Conservation (phyloP, 257 asterid genomes). For the Petunia secreta region DNA sequence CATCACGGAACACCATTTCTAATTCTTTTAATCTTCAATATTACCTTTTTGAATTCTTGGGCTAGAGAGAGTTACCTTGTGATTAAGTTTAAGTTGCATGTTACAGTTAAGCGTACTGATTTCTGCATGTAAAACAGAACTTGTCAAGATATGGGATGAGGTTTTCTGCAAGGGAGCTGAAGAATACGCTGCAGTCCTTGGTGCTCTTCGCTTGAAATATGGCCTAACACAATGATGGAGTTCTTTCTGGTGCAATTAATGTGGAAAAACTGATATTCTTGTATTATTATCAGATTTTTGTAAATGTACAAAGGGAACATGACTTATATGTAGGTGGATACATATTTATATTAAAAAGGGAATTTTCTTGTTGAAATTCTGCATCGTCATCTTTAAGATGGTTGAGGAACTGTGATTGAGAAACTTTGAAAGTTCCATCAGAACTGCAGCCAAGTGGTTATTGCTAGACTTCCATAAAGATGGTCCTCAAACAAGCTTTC, state of each 20-base stretch:
- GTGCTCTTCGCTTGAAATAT: conserved; percentile 48
- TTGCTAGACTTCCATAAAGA: background rate
- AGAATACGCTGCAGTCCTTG: conserved; percentile 48
- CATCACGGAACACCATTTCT: background rate
- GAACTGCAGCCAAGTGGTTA: background rate
- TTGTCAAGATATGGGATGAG: conserved; percentile 68
- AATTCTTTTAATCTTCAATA: background rate
- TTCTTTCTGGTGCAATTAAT: background rate
- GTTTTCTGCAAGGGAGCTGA: conserved; percentile 56
- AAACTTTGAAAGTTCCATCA: background rate
- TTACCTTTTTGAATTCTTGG: conserved; percentile 5
- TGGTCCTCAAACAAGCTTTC: background rate
- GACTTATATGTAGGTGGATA: background rate
- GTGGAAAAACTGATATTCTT: background rate
- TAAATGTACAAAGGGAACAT: background rate
- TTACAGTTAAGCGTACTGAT: conserved; percentile 27
- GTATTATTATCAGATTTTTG: background rate
- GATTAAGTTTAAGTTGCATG: conserved; percentile 2
- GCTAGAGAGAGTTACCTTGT: background rate
- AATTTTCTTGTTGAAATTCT: background rate
- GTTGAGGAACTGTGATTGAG: background rate
- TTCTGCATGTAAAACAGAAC: conserved; percentile 52
- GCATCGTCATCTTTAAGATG: background rate
- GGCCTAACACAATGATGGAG: conserved; percentile 43
- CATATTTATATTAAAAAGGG: background rate